Base-by-base conservation (phyloP, 257 asterid species). In the Salvia miltiorrhiza region DNA sequence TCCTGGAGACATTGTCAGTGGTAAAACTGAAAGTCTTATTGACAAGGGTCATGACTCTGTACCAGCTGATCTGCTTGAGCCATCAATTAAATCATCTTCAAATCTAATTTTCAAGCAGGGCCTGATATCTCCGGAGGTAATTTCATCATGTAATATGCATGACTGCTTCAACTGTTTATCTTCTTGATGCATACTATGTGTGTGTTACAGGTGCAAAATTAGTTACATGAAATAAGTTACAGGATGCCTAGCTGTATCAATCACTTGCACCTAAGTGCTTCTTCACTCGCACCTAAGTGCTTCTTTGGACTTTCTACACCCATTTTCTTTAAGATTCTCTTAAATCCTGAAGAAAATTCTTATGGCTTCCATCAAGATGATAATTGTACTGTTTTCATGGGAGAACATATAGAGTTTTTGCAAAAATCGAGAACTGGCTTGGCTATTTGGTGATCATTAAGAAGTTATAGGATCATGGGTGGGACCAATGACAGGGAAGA, bases 101-200 rank as follows among this genome's bases (percentile, higher is more conserved):
- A 52, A 63, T 70, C 53, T 44, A 23, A 73, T 52, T 57, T 82
- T 73, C 77, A 75, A 70, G 70, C 85, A 78, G 40, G 73, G 77
- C 80, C 40, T 60, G 47, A 49, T 56, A 55, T 71, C 87, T 41
- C 70, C 81, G 12, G 87, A 86, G 96, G 97, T 90, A 85, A 73
- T 65, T 58, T 74, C 59, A 26, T 24, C 37, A 11, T 40, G 52
- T 56, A 45, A 44, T 54, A 3, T 30, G 62, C 7, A 53, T 33
- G n/a, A n/a, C 40, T 70, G 16, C n/a, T 16, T 67, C 40, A 41
- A 55, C 28, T 63, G 14, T 43, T 70, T 9, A 17, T 45, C 63
- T 16, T 32, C 55, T 37, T 23, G 41, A 26, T 74, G 57, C 80
- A 54, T 70, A 41, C 63, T 58, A 26, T 19, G 60, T 63, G 41